A percentile compares a stretch with the other conserved stretches of the same genome.
phyloP scores from a whole-genome alignment of 805 yeast species.

The Starmerella bacillaris region DNA sequence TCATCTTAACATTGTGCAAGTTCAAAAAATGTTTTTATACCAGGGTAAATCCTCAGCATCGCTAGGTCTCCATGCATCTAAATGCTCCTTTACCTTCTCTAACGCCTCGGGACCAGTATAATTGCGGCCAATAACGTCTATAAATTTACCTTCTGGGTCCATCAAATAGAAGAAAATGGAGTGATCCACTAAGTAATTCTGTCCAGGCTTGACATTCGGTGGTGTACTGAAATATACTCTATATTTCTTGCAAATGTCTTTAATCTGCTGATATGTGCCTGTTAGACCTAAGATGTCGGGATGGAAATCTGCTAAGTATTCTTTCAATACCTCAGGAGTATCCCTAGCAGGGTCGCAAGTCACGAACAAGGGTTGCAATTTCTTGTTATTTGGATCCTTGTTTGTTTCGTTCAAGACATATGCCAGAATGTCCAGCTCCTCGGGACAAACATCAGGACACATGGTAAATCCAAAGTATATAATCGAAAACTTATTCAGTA shows the following conservation, averaged over 20 bases:
- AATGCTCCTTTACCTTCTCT: conserved; percentile 54
- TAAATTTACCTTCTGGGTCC: conserved; percentile 96
- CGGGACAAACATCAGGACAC: conserved; percentile 98
- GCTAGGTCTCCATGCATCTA: conserved; percentile 53
- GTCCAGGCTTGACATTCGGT: conserved; percentile 80
- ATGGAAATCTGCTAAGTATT: conserved; percentile 77
- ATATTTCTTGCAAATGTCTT: conserved; percentile 68
- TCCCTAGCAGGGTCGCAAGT: conserved; percentile 97
- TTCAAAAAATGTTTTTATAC: neutral
- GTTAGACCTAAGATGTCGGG: conserved; percentile 78
- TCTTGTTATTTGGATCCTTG: conserved; percentile 15
- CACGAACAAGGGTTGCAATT: conserved; percentile 68
- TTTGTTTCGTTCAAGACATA: conserved; percentile 48
- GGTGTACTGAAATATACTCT: conserved; percentile 98
- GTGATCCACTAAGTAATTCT: conserved; percentile 91
- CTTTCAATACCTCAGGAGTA: conserved; percentile 64
- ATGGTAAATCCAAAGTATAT: conserved; percentile 94
- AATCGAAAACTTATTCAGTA: conserved; percentile 62
- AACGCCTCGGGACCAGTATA: conserved; percentile 64
- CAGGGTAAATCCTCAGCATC: conserved; percentile 5
- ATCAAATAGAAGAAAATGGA: conserved; percentile 90
- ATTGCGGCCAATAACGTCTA: conserved; percentile 87
- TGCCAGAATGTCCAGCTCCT: conserved; percentile 84
- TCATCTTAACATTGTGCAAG: too few relatives aligned
- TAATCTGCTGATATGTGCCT: conserved; percentile 73